Base-by-base conservation (phyloP, 768 basidiomycete genomes). In the Suillus occidentalis region DNA sequence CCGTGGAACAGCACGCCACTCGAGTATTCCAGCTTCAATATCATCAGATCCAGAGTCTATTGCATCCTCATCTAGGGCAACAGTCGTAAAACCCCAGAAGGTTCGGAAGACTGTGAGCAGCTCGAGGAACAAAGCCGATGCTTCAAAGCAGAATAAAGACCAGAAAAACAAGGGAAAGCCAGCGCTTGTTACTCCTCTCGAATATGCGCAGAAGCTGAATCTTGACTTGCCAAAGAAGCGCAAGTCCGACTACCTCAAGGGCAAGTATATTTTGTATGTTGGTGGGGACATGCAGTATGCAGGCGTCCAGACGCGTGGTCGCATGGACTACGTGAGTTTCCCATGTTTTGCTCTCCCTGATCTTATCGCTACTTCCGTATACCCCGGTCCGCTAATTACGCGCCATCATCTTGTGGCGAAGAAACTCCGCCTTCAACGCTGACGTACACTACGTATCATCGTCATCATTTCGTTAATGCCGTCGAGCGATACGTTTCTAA, bases 311-410 rank as follows among this genome's bases (percentile, higher is more conserved):
- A 90, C 88, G 4, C 82, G 82, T 53, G 79, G 79, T 18, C 81
- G 84, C 65, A 89, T 91, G 87, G 80, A 85, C 16, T 73, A 86
- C 43, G 89, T 90, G 77, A 69, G 87, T 79, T n/a, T 42, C 37
- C 37, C n/a, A 59, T 31, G 8, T 59, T 49, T 62, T 42, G 22
- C 31, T 52, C 36, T 43, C 60, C 59, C 45, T 59, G 20, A 63
- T 53, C 58, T 25, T 60, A 42, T 61, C 16, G 22, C 49, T 47
- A 47, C 10, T 13, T 20, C 45, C 25, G 31, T 25, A 4, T 36
- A 20, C 50, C 50, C 53, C 40, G 63, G 31, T 42, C 53, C 25
- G 64, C 59, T 28, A 34, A 61, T 50, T 34, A 22, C 22, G 36
- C 56, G 25, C 10, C 8, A 20, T 42, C 42, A 59, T 28, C 18